These are phyloP conservation scores for Saccharomycopsis amapae DNA, from an alignment of 805 yeast species.

Conservation along the genomic window DNA sequence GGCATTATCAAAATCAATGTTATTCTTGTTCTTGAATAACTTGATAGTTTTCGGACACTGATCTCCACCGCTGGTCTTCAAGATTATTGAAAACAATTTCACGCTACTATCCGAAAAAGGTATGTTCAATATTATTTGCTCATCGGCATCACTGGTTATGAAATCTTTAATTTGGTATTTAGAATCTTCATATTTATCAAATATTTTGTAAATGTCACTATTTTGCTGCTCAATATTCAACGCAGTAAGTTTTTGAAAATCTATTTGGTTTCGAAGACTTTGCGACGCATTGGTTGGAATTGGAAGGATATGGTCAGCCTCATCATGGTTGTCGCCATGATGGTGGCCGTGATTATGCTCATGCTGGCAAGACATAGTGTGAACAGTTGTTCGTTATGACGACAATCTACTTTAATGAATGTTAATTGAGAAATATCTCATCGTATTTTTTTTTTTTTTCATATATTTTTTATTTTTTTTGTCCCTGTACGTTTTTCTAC, in stretches of 20 bases:
- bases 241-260: conserved; percentile 51
- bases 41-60: conserved; percentile 65
- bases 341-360: conserved; percentile 27
- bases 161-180: conserved; percentile 41
- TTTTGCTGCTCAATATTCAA: conserved; percentile 52
- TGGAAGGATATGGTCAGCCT: conserved; percentile 43
- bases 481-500: too few species aligned
- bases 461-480: too few species aligned
- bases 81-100: conserved; percentile 62
- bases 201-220: conserved; percentile 37
- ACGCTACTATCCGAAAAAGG: conserved; percentile 70
- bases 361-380: conserved; percentile 3
- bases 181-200: conserved; percentile 47
- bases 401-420: too few species aligned
- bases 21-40: conserved; percentile 62
- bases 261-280: conserved; percentile 56
- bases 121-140: conserved; percentile 66
- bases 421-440: too few species aligned
- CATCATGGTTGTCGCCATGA: conserved; percentile 33
- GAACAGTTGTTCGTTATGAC: too few species aligned
- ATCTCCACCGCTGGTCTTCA: conserved; percentile 52
- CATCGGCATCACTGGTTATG: conserved; percentile 65
- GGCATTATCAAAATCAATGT: conserved; percentile 67
- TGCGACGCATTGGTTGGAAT: conserved; percentile 65
- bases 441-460: too few species aligned